Conservation (phyloP, 768 basidiomycete species). For the Pleurotus pulmonarius region DNA sequence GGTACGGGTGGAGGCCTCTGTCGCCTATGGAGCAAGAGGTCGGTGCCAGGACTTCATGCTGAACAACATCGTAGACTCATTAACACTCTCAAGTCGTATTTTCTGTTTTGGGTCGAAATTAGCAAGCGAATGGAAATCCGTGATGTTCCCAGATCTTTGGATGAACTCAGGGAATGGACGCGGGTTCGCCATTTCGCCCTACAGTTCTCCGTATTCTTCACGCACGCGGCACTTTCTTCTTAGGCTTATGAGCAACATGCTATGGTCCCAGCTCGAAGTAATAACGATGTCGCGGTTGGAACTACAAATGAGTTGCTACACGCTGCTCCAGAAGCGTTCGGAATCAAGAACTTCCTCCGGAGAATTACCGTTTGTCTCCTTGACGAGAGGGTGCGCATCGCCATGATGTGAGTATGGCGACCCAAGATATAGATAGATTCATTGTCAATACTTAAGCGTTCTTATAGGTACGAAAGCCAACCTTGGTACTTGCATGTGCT, state of each 20-base stretch:
- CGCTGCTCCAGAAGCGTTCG: constrained; percentile 30
- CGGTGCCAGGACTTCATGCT: constrained; percentile 2
- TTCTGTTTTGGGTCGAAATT: constrained; percentile 41
- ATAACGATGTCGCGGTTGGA: constrained; percentile 32
- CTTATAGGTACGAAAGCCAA: constrained; percentile 32
- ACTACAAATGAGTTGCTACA: constrained; percentile 40
- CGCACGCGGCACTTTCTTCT: neutral
- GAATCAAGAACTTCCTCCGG: constrained; percentile 31
- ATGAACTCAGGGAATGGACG: constrained; percentile 34
- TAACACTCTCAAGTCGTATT: constrained; percentile 26
- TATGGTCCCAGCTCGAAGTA: constrained; percentile 40
- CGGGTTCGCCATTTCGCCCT: constrained; percentile 20
- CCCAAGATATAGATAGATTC: too few relatives aligned
- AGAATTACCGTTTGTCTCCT: constrained; percentile 32
- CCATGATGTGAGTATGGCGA: constrained; percentile 52
- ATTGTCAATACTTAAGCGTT: neutral
- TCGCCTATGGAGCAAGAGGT: constrained; percentile 41
- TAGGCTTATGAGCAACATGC: constrained; percentile 37
- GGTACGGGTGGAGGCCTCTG: constrained; percentile 40
- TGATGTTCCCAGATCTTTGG: constrained; percentile 38
- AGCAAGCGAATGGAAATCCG: constrained; percentile 43
- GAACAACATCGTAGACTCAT: too few relatives aligned
- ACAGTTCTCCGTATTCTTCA: neutral
- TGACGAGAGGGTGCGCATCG: constrained; percentile 39
- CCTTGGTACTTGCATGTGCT: constrained; percentile 28